phyloP scores from a whole-genome alignment of 176 grass and related monocot species.

The Panicum miliaceum region DNA sequence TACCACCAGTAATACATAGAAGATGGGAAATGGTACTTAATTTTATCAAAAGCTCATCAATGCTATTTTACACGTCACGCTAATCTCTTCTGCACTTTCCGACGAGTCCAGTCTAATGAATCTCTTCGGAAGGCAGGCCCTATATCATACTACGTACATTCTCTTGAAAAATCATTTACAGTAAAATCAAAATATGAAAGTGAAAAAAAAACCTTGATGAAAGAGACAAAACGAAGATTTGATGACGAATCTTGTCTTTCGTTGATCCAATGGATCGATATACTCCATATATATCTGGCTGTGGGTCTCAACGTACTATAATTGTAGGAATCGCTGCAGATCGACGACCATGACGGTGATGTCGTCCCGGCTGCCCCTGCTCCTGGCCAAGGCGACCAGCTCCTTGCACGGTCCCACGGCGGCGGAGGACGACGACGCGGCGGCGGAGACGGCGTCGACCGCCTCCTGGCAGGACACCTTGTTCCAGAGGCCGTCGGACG shows the following conservation, averaged over 20 bases:
- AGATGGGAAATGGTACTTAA: too few species aligned
- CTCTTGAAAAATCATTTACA: neutral
- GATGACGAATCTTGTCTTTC: neutral
- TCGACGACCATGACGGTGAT: slow-evolving; percentile 78
- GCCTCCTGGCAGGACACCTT: slow-evolving; percentile 83
- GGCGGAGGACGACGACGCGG: neutral
- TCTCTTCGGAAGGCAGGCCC: slow-evolving; percentile 37
- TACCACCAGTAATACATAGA: too few species aligned
- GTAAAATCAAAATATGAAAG: neutral
- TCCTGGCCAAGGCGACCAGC: slow-evolving; percentile 49
- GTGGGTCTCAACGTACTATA: too few species aligned
- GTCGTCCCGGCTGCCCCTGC: slow-evolving; percentile 74
- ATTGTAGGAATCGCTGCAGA: slow-evolving; percentile 45
- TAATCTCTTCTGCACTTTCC: slow-evolving; percentile 37
- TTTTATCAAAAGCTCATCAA: neutral
- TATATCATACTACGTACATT: neutral
- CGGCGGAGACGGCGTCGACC: slow-evolving; percentile 45
- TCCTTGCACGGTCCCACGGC: slow-evolving; percentile 68
- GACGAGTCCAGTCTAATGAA: neutral
- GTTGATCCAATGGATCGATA: neutral
- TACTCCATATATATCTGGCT: too few species aligned
- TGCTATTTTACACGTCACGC: neutral
- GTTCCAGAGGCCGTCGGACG: slow-evolving; percentile 82
- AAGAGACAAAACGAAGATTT: neutral
- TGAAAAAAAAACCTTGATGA: neutral